Evolutionary conservation across 805 yeast genomes (phyloP), one percentile per base, ranked within the genome.

Genomic region (Ogataea naganishii): DNA sequence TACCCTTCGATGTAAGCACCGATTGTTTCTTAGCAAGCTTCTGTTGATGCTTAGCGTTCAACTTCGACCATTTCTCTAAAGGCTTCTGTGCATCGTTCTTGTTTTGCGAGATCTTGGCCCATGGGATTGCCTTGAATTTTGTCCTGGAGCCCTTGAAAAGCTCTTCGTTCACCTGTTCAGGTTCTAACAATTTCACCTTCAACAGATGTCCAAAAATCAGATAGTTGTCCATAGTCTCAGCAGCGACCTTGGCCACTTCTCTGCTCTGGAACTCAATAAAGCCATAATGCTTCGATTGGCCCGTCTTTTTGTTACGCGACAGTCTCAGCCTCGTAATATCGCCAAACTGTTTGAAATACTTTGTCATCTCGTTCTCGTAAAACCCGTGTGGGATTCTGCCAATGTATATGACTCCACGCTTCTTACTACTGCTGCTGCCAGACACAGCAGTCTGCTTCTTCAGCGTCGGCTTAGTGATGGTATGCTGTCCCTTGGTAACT

Each of bases 151-250:
- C 78, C 14, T 56, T 60, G 56, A 78, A 81, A 39, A 81, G 58
- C 40, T 72, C 66, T 44, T 70, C 65, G 43, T 74, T 69, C 8
- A 72, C 66, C 27, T 69, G 53, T 34, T 70, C 72, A 35, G 70
- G 62, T 21, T 81, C 88, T 27, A 72, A 46, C 12, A 71, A 49
- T 15, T 64, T 56, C 37, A 66, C 66, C 56, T 82, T 79, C 44
- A 92, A 62, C 38, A 88, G 70, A 56, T 89, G 96, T 6, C 94
- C 94, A 60, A 83, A 77, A 26, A 92, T 52, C 38, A 92, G 67
- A 48, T 92, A 92, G 59, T 92, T 92, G 58, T 92, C 79, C 98
- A 92, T 92, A 26, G 96, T 78, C 41, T 92, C 97, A 37, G 81
- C 82, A 3, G 96, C 98, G 37, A 86, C 66, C 43, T 75, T 69